A percentile compares a stretch with the other conserved stretches of the same genome.
These are phyloP conservation scores for Colletotrichum truncatum DNA, from an alignment of 2,329 filamentous ascomycete genomes.

Conservation along the genomic window DNA sequence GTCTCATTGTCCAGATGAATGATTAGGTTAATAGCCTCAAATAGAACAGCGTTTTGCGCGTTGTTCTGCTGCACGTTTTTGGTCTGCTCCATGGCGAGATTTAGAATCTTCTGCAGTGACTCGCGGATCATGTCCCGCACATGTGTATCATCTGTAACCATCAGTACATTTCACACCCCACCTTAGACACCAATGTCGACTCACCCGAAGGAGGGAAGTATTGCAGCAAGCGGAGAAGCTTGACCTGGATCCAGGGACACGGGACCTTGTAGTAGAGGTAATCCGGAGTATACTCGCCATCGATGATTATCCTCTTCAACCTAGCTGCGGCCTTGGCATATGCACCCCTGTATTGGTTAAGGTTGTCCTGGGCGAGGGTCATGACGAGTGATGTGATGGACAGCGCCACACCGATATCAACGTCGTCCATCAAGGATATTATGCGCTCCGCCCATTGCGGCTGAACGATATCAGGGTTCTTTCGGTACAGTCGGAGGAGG, in stretches of 20 bases:
- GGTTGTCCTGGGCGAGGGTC: slow-evolving; percentile 90
- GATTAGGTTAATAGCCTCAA: slow-evolving; percentile 98
- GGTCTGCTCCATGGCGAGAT: slow-evolving; percentile 89
- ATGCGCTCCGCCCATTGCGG: slow-evolving; percentile 98
- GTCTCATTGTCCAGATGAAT: slow-evolving; percentile 98
- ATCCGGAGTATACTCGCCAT: slow-evolving; percentile 87
- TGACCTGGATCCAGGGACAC: slow-evolving; percentile 98
- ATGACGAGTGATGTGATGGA: slow-evolving; percentile 97
- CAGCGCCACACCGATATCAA: slow-evolving; percentile 90
- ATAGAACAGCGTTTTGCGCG: slow-evolving; percentile 95
- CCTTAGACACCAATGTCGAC: slow-evolving; percentile 43
- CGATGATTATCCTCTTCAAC: slow-evolving; percentile 88
- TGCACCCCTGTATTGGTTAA: slow-evolving; percentile 92
- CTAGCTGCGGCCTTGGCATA: slow-evolving; percentile 93
- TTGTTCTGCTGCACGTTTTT: slow-evolving; percentile 99
- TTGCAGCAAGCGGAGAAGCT: slow-evolving; percentile 88
- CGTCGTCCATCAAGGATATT: slow-evolving; percentile 98
- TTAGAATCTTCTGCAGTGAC: slow-evolving; percentile 89
- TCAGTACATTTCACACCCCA: not conserved
- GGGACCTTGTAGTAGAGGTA: slow-evolving; percentile 99
- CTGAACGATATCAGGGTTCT: slow-evolving; percentile 92
- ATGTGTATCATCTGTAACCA: slow-evolving; percentile 81
- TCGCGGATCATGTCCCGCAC: slow-evolving; percentile 92
- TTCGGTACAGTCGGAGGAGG: slow-evolving; percentile 90
- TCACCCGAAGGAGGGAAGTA: slow-evolving; percentile 93